These are phyloP conservation scores for Erysimum pusillum DNA, from an alignment of 441 rosid genomes.

Conservation along the genomic window DNA sequence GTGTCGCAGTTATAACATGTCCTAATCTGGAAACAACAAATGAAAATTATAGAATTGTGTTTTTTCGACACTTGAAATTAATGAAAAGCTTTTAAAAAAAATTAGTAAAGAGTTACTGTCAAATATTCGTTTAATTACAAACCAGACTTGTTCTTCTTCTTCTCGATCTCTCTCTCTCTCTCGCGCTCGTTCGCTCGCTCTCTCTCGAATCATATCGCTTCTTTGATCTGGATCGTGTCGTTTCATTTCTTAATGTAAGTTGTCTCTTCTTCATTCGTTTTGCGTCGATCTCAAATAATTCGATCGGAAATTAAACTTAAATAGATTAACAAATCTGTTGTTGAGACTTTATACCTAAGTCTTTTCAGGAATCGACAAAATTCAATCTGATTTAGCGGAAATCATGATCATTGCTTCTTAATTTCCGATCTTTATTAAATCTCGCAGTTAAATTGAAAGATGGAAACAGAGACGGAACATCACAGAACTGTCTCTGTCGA, in stretches of 20 bases:
- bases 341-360: background rate
- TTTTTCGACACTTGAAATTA: background rate
- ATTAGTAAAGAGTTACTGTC: conserved; percentile 22
- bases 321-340: background rate
- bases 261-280: conserved; percentile 8
- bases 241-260: conserved; percentile 32
- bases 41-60: background rate
- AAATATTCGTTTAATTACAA: conserved; percentile 14
- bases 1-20: conserved; percentile 25
- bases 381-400: conserved; percentile 6
- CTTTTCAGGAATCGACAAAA: background rate
- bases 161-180: conserved; percentile 14
- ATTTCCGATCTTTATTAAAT: background rate
- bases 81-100: background rate
- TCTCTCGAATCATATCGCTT: conserved; percentile 28
- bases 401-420: conserved; percentile 32
- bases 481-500: conserved; percentile 56
- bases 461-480: conserved; percentile 56
- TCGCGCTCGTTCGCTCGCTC: background rate
- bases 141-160: background rate
- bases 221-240: conserved; percentile 27
- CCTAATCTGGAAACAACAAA: conserved; percentile 36
- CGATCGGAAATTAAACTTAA: background rate
- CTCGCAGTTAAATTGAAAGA: conserved; percentile 40
- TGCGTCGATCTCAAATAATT: background rate